Conservation (phyloP, 2,329 filamentous ascomycete species). For the Parafenestella ontariensis region DNA sequence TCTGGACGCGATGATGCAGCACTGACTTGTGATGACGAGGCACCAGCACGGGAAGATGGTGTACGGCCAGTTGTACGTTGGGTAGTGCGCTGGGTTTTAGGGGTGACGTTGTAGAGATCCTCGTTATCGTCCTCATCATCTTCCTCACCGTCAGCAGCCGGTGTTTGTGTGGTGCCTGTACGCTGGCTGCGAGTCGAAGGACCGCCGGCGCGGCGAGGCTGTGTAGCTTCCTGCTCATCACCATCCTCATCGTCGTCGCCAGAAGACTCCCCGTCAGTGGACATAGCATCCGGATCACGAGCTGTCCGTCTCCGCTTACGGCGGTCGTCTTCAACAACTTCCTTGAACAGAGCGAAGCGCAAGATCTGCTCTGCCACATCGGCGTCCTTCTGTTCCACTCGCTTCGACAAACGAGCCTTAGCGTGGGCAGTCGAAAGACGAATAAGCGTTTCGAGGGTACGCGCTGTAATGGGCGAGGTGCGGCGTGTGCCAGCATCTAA, state of each 20-base stretch:
- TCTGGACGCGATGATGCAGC: slow-evolving; percentile 81
- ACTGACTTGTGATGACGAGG: slow-evolving; percentile 66
- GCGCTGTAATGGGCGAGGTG: slow-evolving; percentile 93
- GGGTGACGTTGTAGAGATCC: slow-evolving; percentile 62
- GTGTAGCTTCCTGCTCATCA: slow-evolving; percentile 47
- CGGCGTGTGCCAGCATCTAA: slow-evolving; percentile 92
- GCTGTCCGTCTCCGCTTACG: slow-evolving; percentile 83
- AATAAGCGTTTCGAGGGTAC: slow-evolving; percentile 97
- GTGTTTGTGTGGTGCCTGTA: slow-evolving; percentile 36
- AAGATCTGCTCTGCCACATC: slow-evolving; percentile 87
- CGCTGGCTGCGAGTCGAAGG: slow-evolving; percentile 44
- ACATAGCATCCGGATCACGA: slow-evolving; percentile 62
- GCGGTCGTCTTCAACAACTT: slow-evolving; percentile 80
- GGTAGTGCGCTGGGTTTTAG: slow-evolving; percentile 57
- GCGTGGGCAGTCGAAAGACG: slow-evolving; percentile 96
- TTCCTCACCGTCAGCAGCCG: slow-evolving; percentile 49
- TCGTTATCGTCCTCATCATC: slow-evolving; percentile 63
- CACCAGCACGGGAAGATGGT: slow-evolving; percentile 41
- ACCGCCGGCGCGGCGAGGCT: slow-evolving; percentile 48
- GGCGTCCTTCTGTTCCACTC: slow-evolving; percentile 90
- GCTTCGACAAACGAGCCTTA: slow-evolving; percentile 85
- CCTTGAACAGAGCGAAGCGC: slow-evolving; percentile 95
- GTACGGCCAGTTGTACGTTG: slow-evolving; percentile 50
- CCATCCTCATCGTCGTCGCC: slow-evolving; percentile 68
- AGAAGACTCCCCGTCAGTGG: slow-evolving; percentile 64